Conservation (phyloP, 305 asterid species). For the Fraxinus xanthoxyloides region DNA sequence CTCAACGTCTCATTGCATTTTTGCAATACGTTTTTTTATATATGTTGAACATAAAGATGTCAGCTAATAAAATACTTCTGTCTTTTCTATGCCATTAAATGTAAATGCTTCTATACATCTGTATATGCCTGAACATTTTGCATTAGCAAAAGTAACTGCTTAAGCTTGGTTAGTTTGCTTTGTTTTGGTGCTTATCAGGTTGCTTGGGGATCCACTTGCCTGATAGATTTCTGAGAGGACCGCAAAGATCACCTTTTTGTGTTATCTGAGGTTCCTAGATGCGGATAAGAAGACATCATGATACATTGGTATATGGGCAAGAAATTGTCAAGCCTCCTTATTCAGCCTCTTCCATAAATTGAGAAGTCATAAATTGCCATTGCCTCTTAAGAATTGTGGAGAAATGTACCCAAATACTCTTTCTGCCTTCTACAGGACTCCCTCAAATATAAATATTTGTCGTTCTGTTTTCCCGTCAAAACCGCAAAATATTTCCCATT, state of each 20-base stretch:
- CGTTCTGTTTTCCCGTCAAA: slow-evolving; percentile 17
- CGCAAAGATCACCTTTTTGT: background rate
- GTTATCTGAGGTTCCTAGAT: slow-evolving; percentile 4
- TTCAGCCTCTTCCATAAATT: slow-evolving; percentile 13
- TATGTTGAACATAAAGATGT: background rate
- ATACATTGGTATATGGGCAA: background rate
- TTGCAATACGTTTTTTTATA: background rate
- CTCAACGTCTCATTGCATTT: background rate
- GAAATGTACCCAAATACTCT: slow-evolving; percentile 21
- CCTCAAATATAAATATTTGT: background rate
- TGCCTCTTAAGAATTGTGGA: slow-evolving; percentile 16
- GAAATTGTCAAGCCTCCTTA: slow-evolving; percentile 2
- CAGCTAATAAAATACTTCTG: background rate
- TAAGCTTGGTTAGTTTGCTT: slow-evolving; percentile 15
- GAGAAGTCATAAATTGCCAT: slow-evolving; percentile 4
- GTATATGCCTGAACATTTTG: background rate
- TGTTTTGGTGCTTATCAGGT: slow-evolving; percentile 23
- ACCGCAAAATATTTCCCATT: slow-evolving; percentile 12
- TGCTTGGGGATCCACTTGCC: slow-evolving; percentile 16
- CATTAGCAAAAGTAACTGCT: background rate
- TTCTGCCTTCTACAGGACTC: background rate
- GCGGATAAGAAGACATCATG: background rate
- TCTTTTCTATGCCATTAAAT: background rate
- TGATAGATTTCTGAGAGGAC: slow-evolving; percentile 1
- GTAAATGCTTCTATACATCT: background rate